Evolutionary conservation across 1,139 yeast species (phyloP).

Genomic region (Yarrowia galli): DNA sequence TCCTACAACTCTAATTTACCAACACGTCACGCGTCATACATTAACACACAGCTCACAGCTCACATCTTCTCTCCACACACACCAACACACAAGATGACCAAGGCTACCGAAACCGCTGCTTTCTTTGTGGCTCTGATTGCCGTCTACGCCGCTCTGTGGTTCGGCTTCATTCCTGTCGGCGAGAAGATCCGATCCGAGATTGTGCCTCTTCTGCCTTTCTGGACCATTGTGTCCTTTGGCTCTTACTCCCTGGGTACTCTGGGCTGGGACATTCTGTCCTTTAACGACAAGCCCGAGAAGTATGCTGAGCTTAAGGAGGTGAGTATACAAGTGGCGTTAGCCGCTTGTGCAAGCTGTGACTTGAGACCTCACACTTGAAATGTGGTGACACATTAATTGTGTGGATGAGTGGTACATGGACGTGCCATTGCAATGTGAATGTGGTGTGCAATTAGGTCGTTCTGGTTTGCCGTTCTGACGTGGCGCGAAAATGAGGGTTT

Average conservation of each 20-base stretch:
- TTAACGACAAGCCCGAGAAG: constrained; percentile 76
- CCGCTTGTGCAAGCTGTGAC: too few species aligned
- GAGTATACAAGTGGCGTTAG: constrained; percentile 39
- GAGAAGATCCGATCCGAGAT: constrained; percentile 60
- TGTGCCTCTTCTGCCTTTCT: constrained; percentile 73
- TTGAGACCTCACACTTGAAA: too few species aligned
- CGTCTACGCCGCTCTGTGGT: constrained; percentile 61
- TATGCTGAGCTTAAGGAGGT: constrained; percentile 64
- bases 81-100: constrained; percentile 58
- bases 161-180: constrained; percentile 66
- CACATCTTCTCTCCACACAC: not conserved
- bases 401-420: too few species aligned
- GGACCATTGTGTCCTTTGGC: constrained; percentile 75
- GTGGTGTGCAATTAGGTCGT: too few species aligned
- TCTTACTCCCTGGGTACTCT: constrained; percentile 73
- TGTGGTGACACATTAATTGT: too few species aligned
- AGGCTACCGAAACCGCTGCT: constrained; percentile 68
- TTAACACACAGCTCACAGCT: not conserved
- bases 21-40: constrained; percentile 34
- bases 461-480: too few species aligned
- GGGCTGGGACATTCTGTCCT: constrained; percentile 74
- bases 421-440: too few species aligned
- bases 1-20: constrained; percentile 2
- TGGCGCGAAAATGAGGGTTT: too few species aligned
- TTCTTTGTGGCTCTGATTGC: constrained; percentile 57